These are phyloP conservation scores for Thalassiosira pacifica DNA, from an alignment of 352 stramenopile species.

Conservation along the genomic window DNA sequence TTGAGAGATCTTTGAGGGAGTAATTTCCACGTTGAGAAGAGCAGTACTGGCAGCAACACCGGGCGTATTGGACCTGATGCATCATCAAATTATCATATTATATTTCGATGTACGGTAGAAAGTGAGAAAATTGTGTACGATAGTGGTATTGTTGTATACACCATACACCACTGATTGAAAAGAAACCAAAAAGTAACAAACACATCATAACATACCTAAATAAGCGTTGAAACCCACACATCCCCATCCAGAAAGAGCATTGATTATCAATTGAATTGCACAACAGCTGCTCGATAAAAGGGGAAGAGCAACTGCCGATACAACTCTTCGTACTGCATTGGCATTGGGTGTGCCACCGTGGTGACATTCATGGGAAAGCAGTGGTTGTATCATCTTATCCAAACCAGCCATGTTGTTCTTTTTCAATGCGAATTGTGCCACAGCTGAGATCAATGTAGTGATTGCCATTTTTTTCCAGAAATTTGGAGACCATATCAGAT, in stretches of 20 bases:
- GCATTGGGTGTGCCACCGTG: slow-evolving; percentile 3
- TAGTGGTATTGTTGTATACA: no score
- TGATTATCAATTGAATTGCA: slow-evolving; percentile 80
- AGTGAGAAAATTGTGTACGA: no score
- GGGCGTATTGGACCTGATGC: slow-evolving; percentile 73
- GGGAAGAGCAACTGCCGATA: slow-evolving; percentile 65
- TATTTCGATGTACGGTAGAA: no score
- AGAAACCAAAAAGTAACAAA: no score
- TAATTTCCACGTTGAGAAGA: slow-evolving; percentile 49
- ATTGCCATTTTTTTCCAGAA: slow-evolving; percentile 61
- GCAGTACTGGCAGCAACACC: slow-evolving; percentile 70
- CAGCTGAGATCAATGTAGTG: slow-evolving; percentile 15
- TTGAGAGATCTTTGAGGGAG: slow-evolving; percentile 41
- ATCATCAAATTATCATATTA: slow-evolving; percentile 2
- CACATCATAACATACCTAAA: slow-evolving; percentile 32
- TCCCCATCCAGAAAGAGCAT: slow-evolving; percentile 71
- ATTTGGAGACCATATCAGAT: slow-evolving; percentile 74
- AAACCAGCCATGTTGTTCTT: slow-evolving; percentile 33
- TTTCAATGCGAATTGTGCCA: slow-evolving; percentile 1
- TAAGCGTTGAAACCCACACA: slow-evolving; percentile 85
- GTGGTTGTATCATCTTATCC: slow-evolving; percentile 28
- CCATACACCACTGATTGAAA: slow-evolving; percentile 5
- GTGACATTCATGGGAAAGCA: slow-evolving; percentile 20
- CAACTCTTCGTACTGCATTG: not conserved
- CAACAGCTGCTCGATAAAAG: slow-evolving; percentile 81